Percentiles rank a stretch among this genome's conserved stretches.
These are phyloP conservation scores for Aureobasidium vineae DNA, from an alignment of 2,329 filamentous ascomycete species.

Conservation along the genomic window DNA sequence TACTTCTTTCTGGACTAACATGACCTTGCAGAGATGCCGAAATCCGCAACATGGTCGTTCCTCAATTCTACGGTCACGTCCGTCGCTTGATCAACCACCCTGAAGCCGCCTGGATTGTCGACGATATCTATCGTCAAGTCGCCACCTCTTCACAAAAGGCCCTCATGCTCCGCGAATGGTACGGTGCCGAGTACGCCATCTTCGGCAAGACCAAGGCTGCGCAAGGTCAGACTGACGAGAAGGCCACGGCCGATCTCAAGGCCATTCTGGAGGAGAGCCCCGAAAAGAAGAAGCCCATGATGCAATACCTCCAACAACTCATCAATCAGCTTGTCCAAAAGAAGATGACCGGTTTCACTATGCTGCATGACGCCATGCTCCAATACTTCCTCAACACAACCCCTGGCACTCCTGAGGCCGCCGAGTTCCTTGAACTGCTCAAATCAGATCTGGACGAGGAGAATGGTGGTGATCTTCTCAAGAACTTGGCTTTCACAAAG, in stretches of 20 bases:
- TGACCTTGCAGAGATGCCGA: slow-evolving; percentile 62
- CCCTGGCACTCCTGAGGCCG: slow-evolving; percentile 74
- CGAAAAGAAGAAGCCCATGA: slow-evolving; percentile 82
- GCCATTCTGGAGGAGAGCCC: slow-evolving; percentile 73
- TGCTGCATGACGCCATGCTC: slow-evolving; percentile 97
- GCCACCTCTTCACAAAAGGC: slow-evolving; percentile 85
- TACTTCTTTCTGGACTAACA: neutral
- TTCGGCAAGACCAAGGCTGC: slow-evolving; percentile 58
- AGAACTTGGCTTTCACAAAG: slow-evolving; percentile 94
- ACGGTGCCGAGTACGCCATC: slow-evolving; percentile 87
- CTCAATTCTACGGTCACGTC: slow-evolving; percentile 93
- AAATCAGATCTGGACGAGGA: slow-evolving; percentile 80
- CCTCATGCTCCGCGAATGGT: slow-evolving; percentile 87
- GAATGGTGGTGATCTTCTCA: slow-evolving; percentile 76
- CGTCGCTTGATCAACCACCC: slow-evolving; percentile 92
- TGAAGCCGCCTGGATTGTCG: slow-evolving; percentile 95
- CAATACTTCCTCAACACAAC: slow-evolving; percentile 87
- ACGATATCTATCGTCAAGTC: slow-evolving; percentile 90
- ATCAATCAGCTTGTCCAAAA: slow-evolving; percentile 95
- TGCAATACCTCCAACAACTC: slow-evolving; percentile 79
- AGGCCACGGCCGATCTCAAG: slow-evolving; percentile 62
- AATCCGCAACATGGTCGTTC: slow-evolving; percentile 82
- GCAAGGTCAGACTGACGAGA: slow-evolving; percentile 46
- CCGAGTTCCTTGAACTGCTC: slow-evolving; percentile 83
- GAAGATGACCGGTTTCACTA: slow-evolving; percentile 94